Percentiles rank a stretch among this genome's conserved stretches.
Conservation (phyloP, 176 grass and related monocot species). For the Ensete glaucum region DNA sequence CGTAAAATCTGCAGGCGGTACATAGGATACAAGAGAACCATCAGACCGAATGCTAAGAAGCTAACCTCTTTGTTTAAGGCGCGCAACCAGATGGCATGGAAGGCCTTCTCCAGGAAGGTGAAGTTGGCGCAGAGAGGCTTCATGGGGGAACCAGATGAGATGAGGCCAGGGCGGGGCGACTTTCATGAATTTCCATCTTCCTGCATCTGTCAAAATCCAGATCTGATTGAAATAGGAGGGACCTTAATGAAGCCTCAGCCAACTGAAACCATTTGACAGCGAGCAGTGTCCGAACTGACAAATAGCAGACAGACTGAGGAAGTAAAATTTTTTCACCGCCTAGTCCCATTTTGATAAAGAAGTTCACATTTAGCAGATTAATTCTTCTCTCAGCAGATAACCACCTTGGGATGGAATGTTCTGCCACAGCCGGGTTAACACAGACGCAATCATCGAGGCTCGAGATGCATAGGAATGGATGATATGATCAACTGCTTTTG, state of each 20-base stretch:
- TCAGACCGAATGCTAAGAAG: constrained; percentile 81
- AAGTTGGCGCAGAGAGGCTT: constrained; percentile 50
- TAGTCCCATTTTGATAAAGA: too few species aligned
- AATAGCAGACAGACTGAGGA: too few species aligned
- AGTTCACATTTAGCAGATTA: too few species aligned
- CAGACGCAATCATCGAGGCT: too few species aligned
- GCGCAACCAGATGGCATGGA: constrained; percentile 50
- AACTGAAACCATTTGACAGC: too few species aligned
- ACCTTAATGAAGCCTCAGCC: neutral
- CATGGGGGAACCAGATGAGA: constrained; percentile 74
- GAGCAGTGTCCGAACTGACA: too few species aligned
- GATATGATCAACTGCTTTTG: too few species aligned
- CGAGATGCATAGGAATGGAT: too few species aligned
- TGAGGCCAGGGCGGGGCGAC: constrained; percentile 57
- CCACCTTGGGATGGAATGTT: too few species aligned
- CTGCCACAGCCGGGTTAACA: too few species aligned
- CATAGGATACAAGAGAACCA: constrained; percentile 93
- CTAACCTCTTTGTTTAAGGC: constrained; percentile 53
- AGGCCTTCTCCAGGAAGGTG: constrained; percentile 47
- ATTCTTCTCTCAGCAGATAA: too few species aligned
- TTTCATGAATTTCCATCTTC: constrained; percentile 83
- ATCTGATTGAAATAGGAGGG: neutral
- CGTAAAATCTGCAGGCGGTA: constrained; percentile 47
- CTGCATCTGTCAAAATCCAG: constrained; percentile 56
- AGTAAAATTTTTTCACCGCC: too few species aligned